Evolutionary conservation across 371 early-diverging fungal species (phyloP), one percentile per base, ranked within the genome.

Genomic region (Catenaria anguillulae): DNA sequence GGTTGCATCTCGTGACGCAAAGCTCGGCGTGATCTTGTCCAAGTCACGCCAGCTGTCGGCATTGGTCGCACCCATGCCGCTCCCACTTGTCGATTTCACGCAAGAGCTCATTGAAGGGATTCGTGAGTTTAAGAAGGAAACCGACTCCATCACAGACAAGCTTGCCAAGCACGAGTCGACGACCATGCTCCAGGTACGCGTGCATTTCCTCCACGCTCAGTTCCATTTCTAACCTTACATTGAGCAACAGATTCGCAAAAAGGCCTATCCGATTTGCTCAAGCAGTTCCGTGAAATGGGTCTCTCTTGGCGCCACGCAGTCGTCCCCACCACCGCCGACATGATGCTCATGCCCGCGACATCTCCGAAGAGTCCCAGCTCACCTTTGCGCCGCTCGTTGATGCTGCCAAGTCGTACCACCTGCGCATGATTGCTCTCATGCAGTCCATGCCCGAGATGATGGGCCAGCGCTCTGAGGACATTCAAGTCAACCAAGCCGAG

Each of bases 211-310:
- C n/a, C 48, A n/a, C 48, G 48, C 21, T 46, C 48, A 46, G 19
- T 19, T 21, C 48, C 19, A 46, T 46, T 21, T 46, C n/a, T n/a
- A 17, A 19, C 24, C 56, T 17, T 13, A 56, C 13, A 29, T 24
- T n/a, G n/a, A n/a, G n/a, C n/a, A n/a, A n/a, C n/a, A n/a, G n/a
- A n/a, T n/a, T n/a, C n/a, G n/a, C n/a, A 88, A 72, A 92, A 90
- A 72, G 85, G 92, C 0, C 70, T 92, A 12, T 86, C 85, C 46
- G 94, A 94, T 70, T 76, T 92, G 43, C 76, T 92, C 63, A 88
- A 86, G 70, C 81, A 84, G 50, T 66, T 94, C 62, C 81, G 85
- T 52, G 75, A 81, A 24, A 68, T 93, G 31, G 97, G 97, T 15
- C 71, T 96, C 33, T 84, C 86, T 48, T 74, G 78, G 24, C 77